Conservation (phyloP, 306 rosid genomes). For the Leucaena leucocephala region DNA sequence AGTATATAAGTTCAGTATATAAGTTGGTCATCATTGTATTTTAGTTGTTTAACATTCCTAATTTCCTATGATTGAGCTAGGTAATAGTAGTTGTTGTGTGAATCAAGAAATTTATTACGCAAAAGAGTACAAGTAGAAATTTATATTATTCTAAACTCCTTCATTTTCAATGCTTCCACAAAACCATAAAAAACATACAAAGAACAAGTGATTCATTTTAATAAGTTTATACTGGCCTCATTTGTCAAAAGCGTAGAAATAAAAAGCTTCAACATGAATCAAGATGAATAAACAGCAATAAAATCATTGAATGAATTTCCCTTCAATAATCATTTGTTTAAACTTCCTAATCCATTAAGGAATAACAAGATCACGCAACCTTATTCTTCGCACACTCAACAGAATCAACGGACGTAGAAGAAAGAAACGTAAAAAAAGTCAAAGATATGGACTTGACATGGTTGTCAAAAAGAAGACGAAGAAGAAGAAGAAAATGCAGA, state of each 20-base stretch:
- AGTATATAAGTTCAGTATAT: background rate
- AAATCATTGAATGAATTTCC: background rate
- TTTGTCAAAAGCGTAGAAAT: background rate
- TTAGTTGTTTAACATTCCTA: background rate
- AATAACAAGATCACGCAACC: constrained; percentile 3
- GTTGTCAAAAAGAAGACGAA: background rate
- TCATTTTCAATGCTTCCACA: background rate
- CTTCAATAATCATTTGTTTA: background rate
- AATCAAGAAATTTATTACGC: background rate
- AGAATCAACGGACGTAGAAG: background rate
- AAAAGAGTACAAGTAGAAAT: background rate
- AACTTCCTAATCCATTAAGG: background rate
- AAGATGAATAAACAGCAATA: constrained; percentile 8
- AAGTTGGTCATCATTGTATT: background rate
- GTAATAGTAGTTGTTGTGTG: background rate
- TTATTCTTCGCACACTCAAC: background rate
- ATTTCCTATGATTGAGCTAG: background rate
- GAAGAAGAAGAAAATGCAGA: background rate
- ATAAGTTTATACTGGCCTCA: background rate
- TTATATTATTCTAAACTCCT: background rate
- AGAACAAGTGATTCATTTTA: background rate
- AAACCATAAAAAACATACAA: background rate
- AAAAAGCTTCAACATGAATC: background rate
- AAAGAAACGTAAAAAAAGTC: background rate
- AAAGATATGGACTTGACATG: background rate